A percentile compares a stretch with the other conserved stretches of the same genome.
These are phyloP conservation scores for Tolypocladium inflatum DNA, from an alignment of 2,329 filamentous ascomycete genomes.

Conservation along the genomic window DNA sequence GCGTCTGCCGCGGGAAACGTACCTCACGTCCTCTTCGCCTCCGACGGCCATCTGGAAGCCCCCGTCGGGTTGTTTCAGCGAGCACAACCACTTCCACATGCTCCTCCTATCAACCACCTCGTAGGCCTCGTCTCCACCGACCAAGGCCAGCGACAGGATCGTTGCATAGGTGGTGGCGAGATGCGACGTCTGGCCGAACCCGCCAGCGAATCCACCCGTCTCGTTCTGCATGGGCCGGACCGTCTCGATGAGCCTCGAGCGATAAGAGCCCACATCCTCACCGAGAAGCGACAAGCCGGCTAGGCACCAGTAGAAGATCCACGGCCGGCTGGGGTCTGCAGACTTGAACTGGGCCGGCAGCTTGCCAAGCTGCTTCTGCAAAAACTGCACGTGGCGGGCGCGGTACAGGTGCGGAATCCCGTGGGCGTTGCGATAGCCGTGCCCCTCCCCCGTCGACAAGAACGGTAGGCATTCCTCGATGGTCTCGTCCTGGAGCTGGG, in stretches of 20 bases:
- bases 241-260: constrained; percentile 62
- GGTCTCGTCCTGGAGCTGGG: constrained; percentile 57
- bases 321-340: constrained; percentile 81
- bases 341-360: constrained; percentile 63
- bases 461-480: constrained; percentile 60
- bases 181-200: constrained; percentile 85
- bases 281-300: constrained; percentile 67
- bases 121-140: constrained; percentile 66
- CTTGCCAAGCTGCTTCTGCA: constrained; percentile 46
- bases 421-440: constrained; percentile 52
- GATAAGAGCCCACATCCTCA: constrained; percentile 60
- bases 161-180: constrained; percentile 83
- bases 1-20: constrained; percentile 18
- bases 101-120: constrained; percentile 68
- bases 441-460: constrained; percentile 42
- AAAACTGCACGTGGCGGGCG: constrained; percentile 49
- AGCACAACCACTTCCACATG: constrained; percentile 87
- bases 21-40: constrained; percentile 89
- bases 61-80: constrained; percentile 76
- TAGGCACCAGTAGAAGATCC: constrained; percentile 91
- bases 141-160: constrained; percentile 67
- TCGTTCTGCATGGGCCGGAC: constrained; percentile 74
- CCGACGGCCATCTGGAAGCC: constrained; percentile 82
- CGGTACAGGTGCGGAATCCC: constrained; percentile 70
- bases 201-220: constrained; percentile 81